phyloP scores from a whole-genome alignment of 495 filamentous ascomycete species.

The Massariosphaeria phaeospora region DNA sequence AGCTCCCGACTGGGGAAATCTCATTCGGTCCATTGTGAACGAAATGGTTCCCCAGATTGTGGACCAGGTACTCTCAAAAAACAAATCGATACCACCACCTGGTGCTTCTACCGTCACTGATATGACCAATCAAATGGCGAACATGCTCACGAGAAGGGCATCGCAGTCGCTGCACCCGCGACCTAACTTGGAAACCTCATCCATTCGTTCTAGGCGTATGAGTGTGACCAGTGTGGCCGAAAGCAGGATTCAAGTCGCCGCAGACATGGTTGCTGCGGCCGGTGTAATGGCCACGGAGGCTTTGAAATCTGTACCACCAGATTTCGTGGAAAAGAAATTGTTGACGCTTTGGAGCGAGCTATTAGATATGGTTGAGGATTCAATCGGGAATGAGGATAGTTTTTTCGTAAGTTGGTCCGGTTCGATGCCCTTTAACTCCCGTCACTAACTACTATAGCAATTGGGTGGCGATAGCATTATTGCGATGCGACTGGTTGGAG shows the following conservation, averaged over 20 bases:
- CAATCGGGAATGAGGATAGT: slow-evolving; percentile 21
- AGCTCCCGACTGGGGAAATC: slow-evolving; percentile 17
- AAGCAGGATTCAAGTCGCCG: slow-evolving; percentile 23
- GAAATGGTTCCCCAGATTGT: slow-evolving; percentile 28
- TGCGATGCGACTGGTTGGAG: slow-evolving; percentile 27
- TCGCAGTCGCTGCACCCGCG: slow-evolving; percentile 18
- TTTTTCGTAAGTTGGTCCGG: slow-evolving; percentile 15
- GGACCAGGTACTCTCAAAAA: slow-evolving; percentile 16
- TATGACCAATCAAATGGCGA: slow-evolving; percentile 21
- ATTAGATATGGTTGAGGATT: slow-evolving; percentile 28
- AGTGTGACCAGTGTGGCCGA: slow-evolving; percentile 20
- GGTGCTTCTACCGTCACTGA: slow-evolving; percentile 6
- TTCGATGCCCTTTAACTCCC: neutral
- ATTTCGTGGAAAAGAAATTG: slow-evolving; percentile 30
- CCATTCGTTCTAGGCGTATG: slow-evolving; percentile 15
- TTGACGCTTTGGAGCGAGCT: slow-evolving; percentile 26
- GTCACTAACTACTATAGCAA: slow-evolving; percentile 5
- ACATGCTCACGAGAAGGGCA: slow-evolving; percentile 14
- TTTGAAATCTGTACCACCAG: slow-evolving; percentile 20
- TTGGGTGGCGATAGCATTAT: slow-evolving; percentile 28
- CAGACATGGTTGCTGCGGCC: slow-evolving; percentile 27
- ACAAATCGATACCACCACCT: neutral
- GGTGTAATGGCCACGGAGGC: slow-evolving; percentile 27
- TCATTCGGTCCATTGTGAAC: slow-evolving; percentile 22
- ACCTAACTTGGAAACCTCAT: slow-evolving; percentile 15